Conservation (phyloP, 2,329 filamentous ascomycete genomes). For the Arthrobotrys sphaeroides region DNA sequence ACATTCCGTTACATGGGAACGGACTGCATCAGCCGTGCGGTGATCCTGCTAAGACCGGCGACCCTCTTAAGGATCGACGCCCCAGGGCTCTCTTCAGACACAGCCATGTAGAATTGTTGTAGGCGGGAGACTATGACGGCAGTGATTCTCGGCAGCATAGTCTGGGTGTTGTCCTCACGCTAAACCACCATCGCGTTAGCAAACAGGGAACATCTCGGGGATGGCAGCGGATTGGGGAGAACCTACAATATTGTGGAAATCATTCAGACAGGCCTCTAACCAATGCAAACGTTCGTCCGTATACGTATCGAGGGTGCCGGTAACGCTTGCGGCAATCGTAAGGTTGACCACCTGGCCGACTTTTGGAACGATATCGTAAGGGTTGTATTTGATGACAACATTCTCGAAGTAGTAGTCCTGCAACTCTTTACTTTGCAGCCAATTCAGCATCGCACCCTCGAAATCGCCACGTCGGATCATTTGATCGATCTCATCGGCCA, state of each 20-base stretch:
- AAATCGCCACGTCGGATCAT: slow-evolving; percentile 71
- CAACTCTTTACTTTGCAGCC: slow-evolving; percentile 71
- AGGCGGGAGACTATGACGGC: slow-evolving; percentile 66
- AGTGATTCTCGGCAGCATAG: slow-evolving; percentile 69
- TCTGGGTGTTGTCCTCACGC: slow-evolving; percentile 58
- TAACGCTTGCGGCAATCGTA: slow-evolving; percentile 72
- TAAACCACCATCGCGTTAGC: slow-evolving; percentile 66
- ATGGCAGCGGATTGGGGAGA: background rate
- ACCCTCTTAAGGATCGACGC: slow-evolving; percentile 64
- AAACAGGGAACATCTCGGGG: background rate
- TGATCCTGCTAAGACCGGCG: slow-evolving; percentile 56
- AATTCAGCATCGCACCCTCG: slow-evolving; percentile 67
- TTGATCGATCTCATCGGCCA: slow-evolving; percentile 70
- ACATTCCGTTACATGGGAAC: slow-evolving; percentile 20
- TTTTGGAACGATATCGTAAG: slow-evolving; percentile 66
- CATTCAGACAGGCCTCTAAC: slow-evolving; percentile 57
- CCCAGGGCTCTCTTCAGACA: slow-evolving; percentile 65
- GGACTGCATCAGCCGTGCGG: slow-evolving; percentile 55
- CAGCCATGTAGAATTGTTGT: slow-evolving; percentile 67
- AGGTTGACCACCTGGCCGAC: slow-evolving; percentile 71
- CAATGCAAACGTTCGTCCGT: slow-evolving; percentile 57
- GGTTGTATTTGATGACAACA: slow-evolving; percentile 66
- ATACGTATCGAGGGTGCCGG: slow-evolving; percentile 66
- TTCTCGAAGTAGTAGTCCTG: slow-evolving; percentile 72
- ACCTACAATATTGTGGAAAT: slow-evolving; percentile 60